Evolutionary conservation across 2,329 filamentous ascomycete genomes (phyloP).

Genomic region (Pseudogymnoascus destructans): DNA sequence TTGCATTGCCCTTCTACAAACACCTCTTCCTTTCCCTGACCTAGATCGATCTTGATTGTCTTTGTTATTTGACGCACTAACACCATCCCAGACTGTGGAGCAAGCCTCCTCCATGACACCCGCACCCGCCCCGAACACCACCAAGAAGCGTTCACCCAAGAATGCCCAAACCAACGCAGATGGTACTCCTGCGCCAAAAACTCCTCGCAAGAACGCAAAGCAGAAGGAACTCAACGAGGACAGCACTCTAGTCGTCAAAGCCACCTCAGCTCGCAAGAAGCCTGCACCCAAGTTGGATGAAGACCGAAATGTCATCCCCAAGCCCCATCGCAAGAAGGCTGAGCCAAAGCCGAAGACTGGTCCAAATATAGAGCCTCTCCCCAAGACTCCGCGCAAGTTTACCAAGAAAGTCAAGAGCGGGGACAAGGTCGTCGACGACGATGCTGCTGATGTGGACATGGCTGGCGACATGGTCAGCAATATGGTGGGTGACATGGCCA

Average conservation of each 20-base stretch:
- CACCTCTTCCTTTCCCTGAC: background rate
- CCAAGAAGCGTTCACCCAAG: background rate
- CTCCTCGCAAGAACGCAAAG: background rate
- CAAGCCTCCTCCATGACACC: background rate
- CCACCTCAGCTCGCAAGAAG: background rate
- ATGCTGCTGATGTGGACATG: background rate
- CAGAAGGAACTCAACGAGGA: background rate
- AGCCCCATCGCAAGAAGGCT: background rate
- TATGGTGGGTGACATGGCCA: background rate
- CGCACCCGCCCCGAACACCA: background rate
- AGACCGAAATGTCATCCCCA: background rate
- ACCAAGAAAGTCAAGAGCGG: background rate
- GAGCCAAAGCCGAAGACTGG: background rate
- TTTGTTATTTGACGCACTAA: background rate
- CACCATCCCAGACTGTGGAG: background rate
- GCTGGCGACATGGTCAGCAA: background rate
- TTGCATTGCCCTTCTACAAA: background rate
- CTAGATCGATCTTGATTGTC: background rate
- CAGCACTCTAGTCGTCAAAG: background rate
- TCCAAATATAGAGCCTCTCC: background rate
- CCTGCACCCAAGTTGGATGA: background rate
- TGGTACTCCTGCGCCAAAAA: background rate
- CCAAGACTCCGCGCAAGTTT: background rate
- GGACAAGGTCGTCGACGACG: background rate
- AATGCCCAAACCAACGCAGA: background rate